Evolutionary conservation across 148 eudicot species (phyloP).

Genomic region (Silene uniflora): DNA sequence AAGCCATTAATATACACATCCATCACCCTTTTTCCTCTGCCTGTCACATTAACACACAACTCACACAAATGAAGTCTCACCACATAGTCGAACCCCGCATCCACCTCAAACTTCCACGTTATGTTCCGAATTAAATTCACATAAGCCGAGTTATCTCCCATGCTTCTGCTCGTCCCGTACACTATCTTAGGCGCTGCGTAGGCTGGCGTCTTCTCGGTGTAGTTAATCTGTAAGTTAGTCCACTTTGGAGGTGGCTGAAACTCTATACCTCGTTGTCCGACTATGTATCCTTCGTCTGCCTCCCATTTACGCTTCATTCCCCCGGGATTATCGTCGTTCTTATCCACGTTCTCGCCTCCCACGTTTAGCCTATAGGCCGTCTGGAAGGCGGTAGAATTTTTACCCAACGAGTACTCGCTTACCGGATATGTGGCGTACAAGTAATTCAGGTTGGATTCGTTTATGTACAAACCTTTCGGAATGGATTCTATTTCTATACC

Average conservation of each 20-base stretch:
- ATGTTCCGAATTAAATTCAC: constrained; percentile 2
- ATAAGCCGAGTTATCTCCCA: background rate
- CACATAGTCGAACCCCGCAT: constrained; percentile 40
- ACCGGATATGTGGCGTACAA: background rate
- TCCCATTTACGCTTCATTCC: constrained; percentile 37
- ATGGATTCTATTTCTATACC: too few relatives aligned
- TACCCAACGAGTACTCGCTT: background rate
- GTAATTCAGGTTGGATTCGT: too few relatives aligned
- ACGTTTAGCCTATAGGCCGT: constrained; percentile 29
- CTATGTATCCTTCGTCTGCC: constrained; percentile 19
- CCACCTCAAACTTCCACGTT: constrained; percentile 40
- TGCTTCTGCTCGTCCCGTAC: constrained; percentile 24
- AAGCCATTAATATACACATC: constrained; percentile 25
- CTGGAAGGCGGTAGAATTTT: constrained; percentile 33
- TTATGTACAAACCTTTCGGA: too few relatives aligned
- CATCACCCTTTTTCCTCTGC: constrained; percentile 3
- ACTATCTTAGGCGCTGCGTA: constrained; percentile 37
- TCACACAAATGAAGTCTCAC: constrained; percentile 47
- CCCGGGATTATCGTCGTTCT: background rate
- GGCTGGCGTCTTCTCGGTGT: background rate
- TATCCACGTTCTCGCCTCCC: constrained; percentile 14
- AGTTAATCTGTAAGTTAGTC: background rate
- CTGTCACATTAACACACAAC: constrained; percentile 8
- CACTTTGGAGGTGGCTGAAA: background rate
- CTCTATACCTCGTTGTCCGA: background rate